Conservation (phyloP, 345 rosid species). For the Combretum micranthum region DNA sequence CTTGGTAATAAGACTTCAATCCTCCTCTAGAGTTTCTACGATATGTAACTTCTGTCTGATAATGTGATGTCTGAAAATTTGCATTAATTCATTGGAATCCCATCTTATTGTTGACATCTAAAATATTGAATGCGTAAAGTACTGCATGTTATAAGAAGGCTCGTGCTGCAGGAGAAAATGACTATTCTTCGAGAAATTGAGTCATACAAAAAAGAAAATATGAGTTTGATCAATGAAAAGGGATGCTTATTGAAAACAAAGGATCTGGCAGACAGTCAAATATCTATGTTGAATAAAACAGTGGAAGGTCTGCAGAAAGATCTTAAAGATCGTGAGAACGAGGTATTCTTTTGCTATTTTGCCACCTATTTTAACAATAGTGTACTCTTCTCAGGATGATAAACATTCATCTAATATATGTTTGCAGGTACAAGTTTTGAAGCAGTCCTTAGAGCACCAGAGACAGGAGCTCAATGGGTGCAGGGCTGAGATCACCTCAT, state of each 20-base stretch:
- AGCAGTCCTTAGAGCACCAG: constrained; percentile 62
- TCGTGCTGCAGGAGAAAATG: constrained; percentile 75
- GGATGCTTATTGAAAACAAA: constrained; percentile 50
- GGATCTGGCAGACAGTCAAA: constrained; percentile 59
- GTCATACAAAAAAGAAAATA: constrained; percentile 41
- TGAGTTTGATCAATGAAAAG: constrained; percentile 51
- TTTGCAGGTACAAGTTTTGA: constrained; percentile 69
- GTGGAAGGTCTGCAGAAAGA: constrained; percentile 74
- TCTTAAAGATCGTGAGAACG: constrained; percentile 74
- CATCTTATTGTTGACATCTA: too few relatives aligned
- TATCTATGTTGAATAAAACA: constrained; percentile 58
- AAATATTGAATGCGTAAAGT: too few relatives aligned
- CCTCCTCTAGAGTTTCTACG: too few relatives aligned
- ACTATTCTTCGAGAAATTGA: constrained; percentile 78
- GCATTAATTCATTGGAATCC: too few relatives aligned
- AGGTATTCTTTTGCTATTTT: constrained; percentile 36
- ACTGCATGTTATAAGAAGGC: background rate
- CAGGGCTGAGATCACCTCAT: constrained; percentile 86
- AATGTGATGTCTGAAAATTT: too few relatives aligned
- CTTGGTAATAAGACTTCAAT: too few relatives aligned
- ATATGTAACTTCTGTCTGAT: too few relatives aligned
- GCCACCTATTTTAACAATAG: constrained; percentile 13
- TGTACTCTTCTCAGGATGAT: background rate
- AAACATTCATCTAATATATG: constrained; percentile 1
- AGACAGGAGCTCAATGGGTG: constrained; percentile 76